Evolutionary conservation across 768 basidiomycete genomes (phyloP), one percentile per base, ranked within the genome.

Genomic region (Suillus tomentosus): DNA sequence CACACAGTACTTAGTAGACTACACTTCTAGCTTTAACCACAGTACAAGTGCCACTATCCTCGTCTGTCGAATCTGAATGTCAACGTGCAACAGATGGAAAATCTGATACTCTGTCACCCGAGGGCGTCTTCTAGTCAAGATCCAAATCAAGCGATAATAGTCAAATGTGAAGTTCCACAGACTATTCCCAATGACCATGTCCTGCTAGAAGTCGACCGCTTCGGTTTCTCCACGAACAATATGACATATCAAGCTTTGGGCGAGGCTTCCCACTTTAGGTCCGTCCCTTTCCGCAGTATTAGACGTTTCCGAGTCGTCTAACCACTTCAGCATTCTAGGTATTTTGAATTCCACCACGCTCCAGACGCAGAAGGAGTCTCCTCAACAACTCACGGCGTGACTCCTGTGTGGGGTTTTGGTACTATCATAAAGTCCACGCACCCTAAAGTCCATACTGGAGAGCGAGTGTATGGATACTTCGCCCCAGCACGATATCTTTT

Each of bases 371-470:
- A 66, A 37, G 69, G 68, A 11, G 77, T 81, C 7, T 83, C 84
- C 4, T 67, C 80, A 5, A 76, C 77, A 62, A 84, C 84, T 0
- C 85, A 90, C 69, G 89, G 88, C 0, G 70, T 90, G 34, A 81
- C 88, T 19, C 89, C 89, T 0, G 89, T 90, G 7, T 90, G 89
- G 89, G 89, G 88, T 10, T 90, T 89, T 64, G 89, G 85, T 14
- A 86, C 84, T 0, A 72, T 90, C 4, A 69, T 84, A 5, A 71
- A 68, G 48, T 89, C 87, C 0, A 78, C 78, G 0, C 82, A 85
- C 69, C 70, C 78, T 2, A 79, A 79, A 60, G 81, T 90, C 37
- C 62, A 73, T 27, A 61, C 74, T 40, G 88, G 86, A 8, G 89
- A 90, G 70, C 79, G 86, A 11, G 78, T 91, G 14, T 89, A 88